Conservation (phyloP, 768 basidiomycete genomes). For the Suillus americanus region DNA sequence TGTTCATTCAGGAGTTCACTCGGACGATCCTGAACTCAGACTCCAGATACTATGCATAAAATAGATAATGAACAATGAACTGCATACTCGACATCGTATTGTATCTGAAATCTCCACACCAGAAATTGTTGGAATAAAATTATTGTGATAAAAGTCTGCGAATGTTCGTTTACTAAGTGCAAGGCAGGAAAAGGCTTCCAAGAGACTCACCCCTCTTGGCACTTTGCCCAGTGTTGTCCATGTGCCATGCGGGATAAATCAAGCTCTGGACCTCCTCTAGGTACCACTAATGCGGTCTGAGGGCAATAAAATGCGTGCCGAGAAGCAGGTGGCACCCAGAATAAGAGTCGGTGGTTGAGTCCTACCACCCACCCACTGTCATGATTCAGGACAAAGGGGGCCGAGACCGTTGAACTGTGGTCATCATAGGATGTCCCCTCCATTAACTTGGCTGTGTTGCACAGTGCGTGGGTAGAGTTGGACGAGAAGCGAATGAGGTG, state of each 20-base stretch:
- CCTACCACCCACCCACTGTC: conserved; percentile 5
- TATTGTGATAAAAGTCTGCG: not conserved
- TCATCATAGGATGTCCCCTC: not conserved
- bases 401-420: not conserved
- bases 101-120: not conserved
- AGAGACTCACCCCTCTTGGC: not conserved
- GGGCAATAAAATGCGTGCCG: not conserved
- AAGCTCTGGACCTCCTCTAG: conserved; percentile 1
- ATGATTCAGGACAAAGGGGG: not conserved
- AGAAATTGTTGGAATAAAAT: not conserved
- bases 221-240: not conserved
- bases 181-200: not conserved
- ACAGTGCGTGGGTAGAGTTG: not conserved
- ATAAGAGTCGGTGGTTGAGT: not conserved
- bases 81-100: not conserved
- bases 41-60: not conserved
- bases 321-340: conserved; percentile 5
- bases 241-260: conserved; percentile 2
- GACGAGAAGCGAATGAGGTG: not conserved
- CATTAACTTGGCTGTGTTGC: not conserved
- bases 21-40: not conserved
- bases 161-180: not conserved
- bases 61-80: not conserved
- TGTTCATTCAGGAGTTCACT: not conserved
- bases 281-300: not conserved